Conservation (phyloP, 345 rosid genomes). For the Dipteronia sinensis region DNA sequence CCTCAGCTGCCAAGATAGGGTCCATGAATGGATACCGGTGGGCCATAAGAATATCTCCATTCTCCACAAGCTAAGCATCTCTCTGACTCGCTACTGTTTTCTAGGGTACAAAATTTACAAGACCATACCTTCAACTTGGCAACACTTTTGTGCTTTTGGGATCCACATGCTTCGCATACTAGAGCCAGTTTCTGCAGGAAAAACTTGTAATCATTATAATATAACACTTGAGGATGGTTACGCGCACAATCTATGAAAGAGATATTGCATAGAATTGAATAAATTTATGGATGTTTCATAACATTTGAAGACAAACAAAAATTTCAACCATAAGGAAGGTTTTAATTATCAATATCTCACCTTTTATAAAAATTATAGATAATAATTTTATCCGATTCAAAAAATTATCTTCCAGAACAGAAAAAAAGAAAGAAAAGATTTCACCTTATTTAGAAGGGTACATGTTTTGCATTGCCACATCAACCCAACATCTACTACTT, state of each 20-base stretch:
- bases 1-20: constrained; percentile 26
- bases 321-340: too few species aligned
- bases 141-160: constrained; percentile 13
- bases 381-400: not conserved
- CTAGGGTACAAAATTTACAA: constrained; percentile 52
- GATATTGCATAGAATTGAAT: too few species aligned
- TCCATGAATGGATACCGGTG: constrained; percentile 35
- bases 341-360: too few species aligned
- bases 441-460: constrained; percentile 45
- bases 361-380: not conserved
- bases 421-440: not conserved
- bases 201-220: not conserved
- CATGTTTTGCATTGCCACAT: constrained; percentile 44
- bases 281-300: too few species aligned
- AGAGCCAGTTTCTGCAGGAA: constrained; percentile 34
- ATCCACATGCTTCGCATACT: constrained; percentile 44
- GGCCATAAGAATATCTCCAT: constrained; percentile 55
- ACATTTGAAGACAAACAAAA: too few species aligned
- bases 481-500: constrained; percentile 10
- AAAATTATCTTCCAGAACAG: not conserved
- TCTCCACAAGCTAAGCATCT: constrained; percentile 49
- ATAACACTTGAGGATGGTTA: not conserved
- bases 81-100: constrained; percentile 33
- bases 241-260: too few species aligned
- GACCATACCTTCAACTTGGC: constrained; percentile 37